Base-by-base conservation (phyloP, 2,329 filamentous ascomycete species). In the Colletotrichum phormii region DNA sequence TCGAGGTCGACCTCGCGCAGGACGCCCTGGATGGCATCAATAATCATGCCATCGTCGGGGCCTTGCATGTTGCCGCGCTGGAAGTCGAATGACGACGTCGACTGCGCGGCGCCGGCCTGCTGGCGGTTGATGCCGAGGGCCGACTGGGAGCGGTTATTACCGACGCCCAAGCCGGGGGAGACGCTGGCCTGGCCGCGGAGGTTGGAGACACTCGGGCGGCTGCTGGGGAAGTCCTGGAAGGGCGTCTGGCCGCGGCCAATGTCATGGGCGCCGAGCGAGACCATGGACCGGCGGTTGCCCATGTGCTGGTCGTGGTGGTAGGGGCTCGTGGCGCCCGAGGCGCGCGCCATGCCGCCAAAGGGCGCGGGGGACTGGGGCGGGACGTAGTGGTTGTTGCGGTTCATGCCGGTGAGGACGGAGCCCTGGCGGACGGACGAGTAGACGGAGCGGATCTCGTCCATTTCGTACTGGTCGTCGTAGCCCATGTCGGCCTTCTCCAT, bases 371-470 rank as follows among this genome's bases (percentile, higher is more conserved):
- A 95, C 75, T 93, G 91, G 12, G 95, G 95, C 12, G 95, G 94
- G 89, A 97, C 94, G 83, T 93, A 96, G 2, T 92, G 82, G 75
- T 90, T 91, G 46, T 74, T 74, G 77, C 91, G 91, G 64, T 89
- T 88, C 84, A 98, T 94, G 67, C 95, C 95, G 15, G 94, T 95
- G 72, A 98, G 88, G 75, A 98, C 92, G 2, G 95, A 98, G 8
- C 95, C 95, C 88, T 82, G 95, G 86, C 88, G 96, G 73, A 95
- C 94, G 0, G 95, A 97, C 5, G 95, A 98, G 86, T 98, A 98
- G 72, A 97, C 92, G 0, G 95, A 98, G 81, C 95, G 95, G 88
- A 98, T 97, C 82, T 99, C 97, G 81, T 99, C 97, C 93, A 98
- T 95, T 84, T 99, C 97, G 79, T 95, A 97, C 75, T 93, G 91